These are phyloP conservation scores for Hypoxylon lienhwacheense DNA, from an alignment of 495 filamentous ascomycete species.

Conservation along the genomic window DNA sequence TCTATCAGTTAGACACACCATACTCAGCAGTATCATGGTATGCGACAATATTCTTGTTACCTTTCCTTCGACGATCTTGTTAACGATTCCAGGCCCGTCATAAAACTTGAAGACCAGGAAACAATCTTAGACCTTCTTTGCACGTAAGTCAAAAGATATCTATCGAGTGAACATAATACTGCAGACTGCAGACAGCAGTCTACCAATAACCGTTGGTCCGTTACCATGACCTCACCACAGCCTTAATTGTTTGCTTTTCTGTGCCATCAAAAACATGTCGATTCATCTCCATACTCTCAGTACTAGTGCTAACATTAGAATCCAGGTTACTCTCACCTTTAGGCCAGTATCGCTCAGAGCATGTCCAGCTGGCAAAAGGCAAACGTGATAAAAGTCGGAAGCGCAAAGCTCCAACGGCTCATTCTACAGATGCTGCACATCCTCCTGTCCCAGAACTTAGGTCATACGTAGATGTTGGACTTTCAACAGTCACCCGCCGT, in stretches of 20 bases:
- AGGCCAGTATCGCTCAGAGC: slow-evolving; percentile 53
- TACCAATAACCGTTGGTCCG: too few relatives aligned
- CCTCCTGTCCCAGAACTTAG: slow-evolving; percentile 53
- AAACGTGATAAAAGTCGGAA: slow-evolving; percentile 52
- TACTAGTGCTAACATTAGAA: slow-evolving; percentile 5
- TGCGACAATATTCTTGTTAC: not conserved
- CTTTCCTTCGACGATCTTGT: not conserved
- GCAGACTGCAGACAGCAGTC: too few relatives aligned
- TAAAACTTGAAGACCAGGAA: slow-evolving; percentile 52
- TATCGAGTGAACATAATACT: not conserved
- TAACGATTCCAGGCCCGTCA: slow-evolving; percentile 48
- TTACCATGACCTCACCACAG: not conserved
- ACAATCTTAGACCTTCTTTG: slow-evolving; percentile 59
- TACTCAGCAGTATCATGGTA: slow-evolving; percentile 46
- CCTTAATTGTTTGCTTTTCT: not conserved
- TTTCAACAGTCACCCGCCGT: slow-evolving; percentile 58
- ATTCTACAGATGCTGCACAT: not conserved
- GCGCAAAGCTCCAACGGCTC: slow-evolving; percentile 36
- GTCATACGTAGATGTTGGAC: slow-evolving; percentile 59
- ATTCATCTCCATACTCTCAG: not conserved
- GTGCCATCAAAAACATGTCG: too few relatives aligned
- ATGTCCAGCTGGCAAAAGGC: slow-evolving; percentile 56
- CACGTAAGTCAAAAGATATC: slow-evolving; percentile 43
- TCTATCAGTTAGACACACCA: slow-evolving; percentile 48
- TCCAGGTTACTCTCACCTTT: slow-evolving; percentile 59